Evolutionary conservation across 2,329 filamentous ascomycete species (phyloP), one percentile per base, ranked within the genome.

Genomic region (Dactylellina sp.): DNA sequence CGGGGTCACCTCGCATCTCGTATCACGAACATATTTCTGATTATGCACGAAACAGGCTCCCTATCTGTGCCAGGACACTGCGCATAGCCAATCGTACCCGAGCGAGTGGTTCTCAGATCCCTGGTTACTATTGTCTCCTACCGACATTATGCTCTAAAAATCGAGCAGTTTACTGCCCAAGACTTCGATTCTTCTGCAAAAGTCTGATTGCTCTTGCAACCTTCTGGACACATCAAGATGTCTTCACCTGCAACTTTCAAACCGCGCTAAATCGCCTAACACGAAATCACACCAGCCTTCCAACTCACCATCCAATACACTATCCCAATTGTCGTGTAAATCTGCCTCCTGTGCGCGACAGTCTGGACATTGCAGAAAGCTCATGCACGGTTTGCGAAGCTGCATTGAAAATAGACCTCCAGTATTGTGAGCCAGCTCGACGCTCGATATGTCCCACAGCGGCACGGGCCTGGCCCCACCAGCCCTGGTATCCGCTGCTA

Each of bases 81-180:
- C 4, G n/a, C 49, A 40, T 39, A 44, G 42, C 66, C 66, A 72
- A 72, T 72, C 40, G 59, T 24, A 37, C 66, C 47, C 25, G 35
- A 42, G 47, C 59, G 46, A 53, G 63, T 42, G 39, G n/a, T 56
- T 52, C 28, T 4, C 7, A n/a, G 12, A 40, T 40, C 28, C 42
- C 16, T 44, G 40, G 24, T 47, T 16, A n/a, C n/a, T n/a, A 25
- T 40, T 35, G 52, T 55, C 50, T 50, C 60, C 39, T 40, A 50
- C 62, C 32, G n/a, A 32, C 25, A 40, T 22, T 37, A 32, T 47
- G 11, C 14, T 53, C 47, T 32, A 20, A 42, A n/a, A 44, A 40
- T 12, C 12, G 37, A 40, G 5, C 5, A 14, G 28, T 32, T 32
- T 5, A 32, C 5, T 32, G 4, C 9, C 5, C 28, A 5, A 4